Conservation (phyloP, 2,329 filamentous ascomycete species). For the Curvularia lunata region DNA sequence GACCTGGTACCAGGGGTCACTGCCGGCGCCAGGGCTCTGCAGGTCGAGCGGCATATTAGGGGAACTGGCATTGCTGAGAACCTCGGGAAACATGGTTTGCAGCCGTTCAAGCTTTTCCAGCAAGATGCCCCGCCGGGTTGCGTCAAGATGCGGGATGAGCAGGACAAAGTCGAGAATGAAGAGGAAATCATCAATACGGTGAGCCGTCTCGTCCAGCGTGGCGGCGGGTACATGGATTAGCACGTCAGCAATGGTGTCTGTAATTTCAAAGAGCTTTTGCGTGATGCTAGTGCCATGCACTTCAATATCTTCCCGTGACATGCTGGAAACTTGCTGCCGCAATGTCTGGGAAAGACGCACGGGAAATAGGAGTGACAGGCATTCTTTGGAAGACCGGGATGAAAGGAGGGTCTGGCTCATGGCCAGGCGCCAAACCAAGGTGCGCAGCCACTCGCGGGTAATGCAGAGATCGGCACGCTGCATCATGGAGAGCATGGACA, state of each 20-base stretch:
- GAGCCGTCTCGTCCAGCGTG: constrained; percentile 54
- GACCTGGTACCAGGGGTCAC: constrained; percentile 45
- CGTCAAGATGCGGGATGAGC: constrained; percentile 57
- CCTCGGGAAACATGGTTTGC: constrained; percentile 46
- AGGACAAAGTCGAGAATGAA: constrained; percentile 61
- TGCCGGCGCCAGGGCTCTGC: constrained; percentile 32
- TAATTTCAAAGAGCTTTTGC: constrained; percentile 66
- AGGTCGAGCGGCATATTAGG: constrained; percentile 41
- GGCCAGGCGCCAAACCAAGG: constrained; percentile 58
- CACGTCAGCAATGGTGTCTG: constrained; percentile 65
- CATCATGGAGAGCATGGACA: constrained; percentile 51
- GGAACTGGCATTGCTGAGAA: constrained; percentile 40
- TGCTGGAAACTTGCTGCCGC: constrained; percentile 51
- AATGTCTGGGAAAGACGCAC: constrained; percentile 54
- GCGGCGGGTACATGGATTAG: constrained; percentile 59
- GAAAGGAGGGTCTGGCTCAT: constrained; percentile 56
- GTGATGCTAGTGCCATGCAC: constrained; percentile 64
- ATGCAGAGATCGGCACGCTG: constrained; percentile 59
- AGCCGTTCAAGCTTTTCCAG: constrained; percentile 51
- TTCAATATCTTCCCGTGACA: constrained; percentile 57
- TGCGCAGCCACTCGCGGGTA: constrained; percentile 58
- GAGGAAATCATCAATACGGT: constrained; percentile 61
- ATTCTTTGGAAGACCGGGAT: constrained; percentile 46
- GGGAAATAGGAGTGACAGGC: constrained; percentile 54
- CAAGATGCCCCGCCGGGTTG: constrained; percentile 55